phyloP scores from a whole-genome alignment of 176 grass and related monocot species.

The Carex parvula region DNA sequence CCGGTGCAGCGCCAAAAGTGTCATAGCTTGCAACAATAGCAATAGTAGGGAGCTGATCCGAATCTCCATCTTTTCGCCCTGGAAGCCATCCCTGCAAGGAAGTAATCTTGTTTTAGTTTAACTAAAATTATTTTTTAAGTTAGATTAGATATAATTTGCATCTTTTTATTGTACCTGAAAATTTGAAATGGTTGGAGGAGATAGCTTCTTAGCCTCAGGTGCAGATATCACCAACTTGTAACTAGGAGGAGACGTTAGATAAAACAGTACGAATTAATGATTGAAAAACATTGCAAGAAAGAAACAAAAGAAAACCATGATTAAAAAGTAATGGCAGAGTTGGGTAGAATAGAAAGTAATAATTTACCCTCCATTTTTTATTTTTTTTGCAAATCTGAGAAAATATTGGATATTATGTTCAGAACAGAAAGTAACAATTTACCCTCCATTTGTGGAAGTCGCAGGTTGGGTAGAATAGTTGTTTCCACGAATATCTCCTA shows the following conservation, averaged over 20 bases:
- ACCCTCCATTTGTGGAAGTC: constrained; percentile 85
- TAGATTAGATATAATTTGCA: background rate
- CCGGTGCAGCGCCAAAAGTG: constrained; percentile 93
- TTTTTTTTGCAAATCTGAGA: background rate
- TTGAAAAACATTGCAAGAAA: background rate
- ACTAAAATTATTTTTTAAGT: background rate
- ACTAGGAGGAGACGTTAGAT: constrained; percentile 35
- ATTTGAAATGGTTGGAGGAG: constrained; percentile 90
- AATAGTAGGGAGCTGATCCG: constrained; percentile 89
- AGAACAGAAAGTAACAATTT: constrained; percentile 12
- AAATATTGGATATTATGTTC: background rate
- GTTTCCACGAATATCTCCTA: constrained; percentile 73
- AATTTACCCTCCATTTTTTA: too few relatives aligned
- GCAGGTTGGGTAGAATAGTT: constrained; percentile 65
- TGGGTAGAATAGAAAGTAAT: too few relatives aligned
- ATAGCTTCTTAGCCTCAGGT: constrained; percentile 69
- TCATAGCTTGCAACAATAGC: constrained; percentile 98
- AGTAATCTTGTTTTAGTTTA: background rate
- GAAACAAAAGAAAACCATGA: background rate
- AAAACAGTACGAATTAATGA: constrained; percentile 20
- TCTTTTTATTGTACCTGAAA: constrained; percentile 59
- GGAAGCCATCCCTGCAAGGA: constrained; percentile 84
- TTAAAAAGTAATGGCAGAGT: background rate
- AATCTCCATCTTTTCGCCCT: constrained; percentile 77
- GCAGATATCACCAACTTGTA: constrained; percentile 82